Percentiles rank a stretch among this genome's conserved stretches.
phyloP scores from a whole-genome alignment of 2,329 filamentous ascomycete genomes.

The Apiospora phragmitis region DNA sequence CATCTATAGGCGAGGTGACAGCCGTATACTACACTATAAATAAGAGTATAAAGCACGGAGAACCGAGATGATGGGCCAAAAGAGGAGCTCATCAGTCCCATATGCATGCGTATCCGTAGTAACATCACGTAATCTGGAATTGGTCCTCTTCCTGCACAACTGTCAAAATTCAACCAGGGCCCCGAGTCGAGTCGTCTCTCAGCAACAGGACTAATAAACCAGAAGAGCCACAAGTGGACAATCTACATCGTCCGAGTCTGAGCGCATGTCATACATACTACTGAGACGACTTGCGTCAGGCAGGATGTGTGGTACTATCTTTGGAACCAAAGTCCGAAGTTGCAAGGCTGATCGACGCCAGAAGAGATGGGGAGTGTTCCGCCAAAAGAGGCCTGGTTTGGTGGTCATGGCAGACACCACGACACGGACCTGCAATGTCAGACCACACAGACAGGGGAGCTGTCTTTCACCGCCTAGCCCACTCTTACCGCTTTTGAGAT shows the following conservation, averaged over 20 bases:
- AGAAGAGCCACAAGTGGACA: not conserved
- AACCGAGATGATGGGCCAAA: not conserved
- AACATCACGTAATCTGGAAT: not conserved
- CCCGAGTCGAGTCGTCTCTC: not conserved
- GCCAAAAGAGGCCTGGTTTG: not conserved
- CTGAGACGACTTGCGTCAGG: not conserved
- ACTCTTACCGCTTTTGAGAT: conserved; percentile 4
- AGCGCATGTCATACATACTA: not conserved
- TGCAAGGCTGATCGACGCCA: conserved; percentile 2
- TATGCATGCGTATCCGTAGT: not conserved
- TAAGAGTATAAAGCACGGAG: not conserved
- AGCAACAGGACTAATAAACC: not conserved
- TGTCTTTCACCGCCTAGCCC: not conserved
- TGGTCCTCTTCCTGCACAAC: not conserved
- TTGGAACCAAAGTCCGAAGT: not conserved
- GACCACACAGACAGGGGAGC: not conserved
- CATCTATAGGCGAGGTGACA: not conserved
- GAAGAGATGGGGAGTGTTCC: not conserved
- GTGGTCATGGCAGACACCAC: too few relatives aligned
- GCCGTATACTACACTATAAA: not conserved
- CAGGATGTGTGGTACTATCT: not conserved
- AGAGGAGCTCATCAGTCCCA: not conserved
- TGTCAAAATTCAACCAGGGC: not conserved
- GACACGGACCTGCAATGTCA: too few relatives aligned
- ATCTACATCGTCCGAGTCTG: not conserved